phyloP scores from a whole-genome alignment of 2,329 filamentous ascomycete species.

The Graphilbum ipis-grandicollis region DNA sequence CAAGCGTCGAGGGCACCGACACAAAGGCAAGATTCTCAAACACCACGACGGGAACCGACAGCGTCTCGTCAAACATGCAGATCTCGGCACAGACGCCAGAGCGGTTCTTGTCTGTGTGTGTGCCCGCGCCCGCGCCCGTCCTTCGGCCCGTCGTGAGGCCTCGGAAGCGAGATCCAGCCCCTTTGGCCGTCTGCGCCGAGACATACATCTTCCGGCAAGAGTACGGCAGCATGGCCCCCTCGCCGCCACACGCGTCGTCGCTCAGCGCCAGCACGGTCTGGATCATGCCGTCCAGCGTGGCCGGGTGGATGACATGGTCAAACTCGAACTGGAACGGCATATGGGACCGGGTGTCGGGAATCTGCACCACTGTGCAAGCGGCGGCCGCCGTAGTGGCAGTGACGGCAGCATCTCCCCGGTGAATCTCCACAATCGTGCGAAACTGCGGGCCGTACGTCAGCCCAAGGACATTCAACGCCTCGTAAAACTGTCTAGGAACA shows the following conservation, averaged over 20 bases:
- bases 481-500: constrained; percentile 29
- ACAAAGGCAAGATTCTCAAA: constrained; percentile 28
- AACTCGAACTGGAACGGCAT: constrained; percentile 39
- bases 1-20: constrained; percentile 14
- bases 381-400: no score
- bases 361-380: constrained; percentile 18
- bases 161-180: constrained; percentile 17
- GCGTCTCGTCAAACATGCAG: constrained; percentile 20
- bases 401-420: neutral
- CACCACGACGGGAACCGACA: constrained; percentile 19
- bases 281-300: constrained; percentile 37
- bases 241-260: constrained; percentile 8
- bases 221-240: constrained; percentile 30
- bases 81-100: constrained; percentile 25
- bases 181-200: constrained; percentile 19
- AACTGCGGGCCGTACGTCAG: constrained; percentile 34
- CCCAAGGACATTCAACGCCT: constrained; percentile 29
- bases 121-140: no score
- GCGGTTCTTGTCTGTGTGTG: no score
- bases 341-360: constrained; percentile 30
- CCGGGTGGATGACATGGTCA: constrained; percentile 37
- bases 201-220: constrained; percentile 27
- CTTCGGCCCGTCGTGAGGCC: constrained; percentile 23
- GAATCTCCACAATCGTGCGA: constrained; percentile 23
- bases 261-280: constrained; percentile 31